phyloP scores from a whole-genome alignment of 176 grass and related monocot genomes.

The Oryza glaberrima region DNA sequence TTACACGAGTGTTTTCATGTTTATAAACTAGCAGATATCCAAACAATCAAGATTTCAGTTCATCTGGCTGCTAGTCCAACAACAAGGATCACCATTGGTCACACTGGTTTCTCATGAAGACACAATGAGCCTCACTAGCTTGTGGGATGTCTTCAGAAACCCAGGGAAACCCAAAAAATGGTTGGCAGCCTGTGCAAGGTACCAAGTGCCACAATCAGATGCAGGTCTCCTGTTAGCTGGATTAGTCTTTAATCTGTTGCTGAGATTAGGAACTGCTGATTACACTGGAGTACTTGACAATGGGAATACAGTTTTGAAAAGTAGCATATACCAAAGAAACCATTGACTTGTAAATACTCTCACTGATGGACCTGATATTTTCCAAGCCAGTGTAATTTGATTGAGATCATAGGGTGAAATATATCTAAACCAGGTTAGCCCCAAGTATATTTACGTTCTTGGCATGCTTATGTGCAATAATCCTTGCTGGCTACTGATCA shows the following conservation, averaged over 20 bases:
- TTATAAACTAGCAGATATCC: slow-evolving; percentile 63
- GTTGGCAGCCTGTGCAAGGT: slow-evolving; percentile 25
- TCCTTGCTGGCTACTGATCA: slow-evolving; percentile 4
- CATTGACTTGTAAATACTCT: slow-evolving; percentile 48
- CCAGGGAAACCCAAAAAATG: slow-evolving; percentile 17
- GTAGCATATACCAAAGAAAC: slow-evolving; percentile 40
- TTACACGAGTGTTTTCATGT: slow-evolving; percentile 91
- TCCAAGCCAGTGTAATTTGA: slow-evolving; percentile 30
- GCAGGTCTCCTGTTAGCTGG: slow-evolving; percentile 37
- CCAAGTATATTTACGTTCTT: slow-evolving; percentile 47
- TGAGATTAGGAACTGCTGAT: slow-evolving; percentile 42
- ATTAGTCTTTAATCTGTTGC: slow-evolving; percentile 44
- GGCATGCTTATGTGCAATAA: slow-evolving; percentile 32
- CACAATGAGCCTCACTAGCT: slow-evolving; percentile 19
- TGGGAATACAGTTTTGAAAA: slow-evolving; percentile 33
- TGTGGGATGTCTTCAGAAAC: slow-evolving; percentile 36
- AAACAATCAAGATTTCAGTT: slow-evolving; percentile 89
- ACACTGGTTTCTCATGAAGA: slow-evolving; percentile 48
- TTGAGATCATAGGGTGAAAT: slow-evolving; percentile 47
- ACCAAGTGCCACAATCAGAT: slow-evolving; percentile 23
- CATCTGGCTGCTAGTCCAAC: slow-evolving; percentile 44
- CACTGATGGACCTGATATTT: slow-evolving; percentile 34
- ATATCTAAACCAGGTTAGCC: slow-evolving; percentile 36
- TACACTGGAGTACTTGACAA: slow-evolving; percentile 39
- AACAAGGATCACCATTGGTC: slow-evolving; percentile 38